These are phyloP conservation scores for Aspergillus tanneri DNA, from an alignment of 2,329 filamentous ascomycete genomes.

Conservation along the genomic window DNA sequence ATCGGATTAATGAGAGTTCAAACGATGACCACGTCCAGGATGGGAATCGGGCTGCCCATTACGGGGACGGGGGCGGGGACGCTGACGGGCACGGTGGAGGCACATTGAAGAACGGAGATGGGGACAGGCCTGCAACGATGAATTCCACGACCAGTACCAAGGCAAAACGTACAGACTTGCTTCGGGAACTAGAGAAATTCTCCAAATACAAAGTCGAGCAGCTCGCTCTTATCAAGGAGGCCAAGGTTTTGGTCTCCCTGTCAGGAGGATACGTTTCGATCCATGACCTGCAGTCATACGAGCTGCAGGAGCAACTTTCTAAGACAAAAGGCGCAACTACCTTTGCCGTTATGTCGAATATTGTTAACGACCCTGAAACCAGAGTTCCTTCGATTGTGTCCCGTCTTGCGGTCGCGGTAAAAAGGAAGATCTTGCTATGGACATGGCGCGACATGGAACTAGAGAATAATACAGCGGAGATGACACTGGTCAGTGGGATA, in stretches of 20 bases:
- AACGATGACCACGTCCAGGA: too few species aligned
- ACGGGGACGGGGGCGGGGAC: slow-evolving; percentile 10
- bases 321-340: slow-evolving; percentile 84
- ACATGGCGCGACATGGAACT: slow-evolving; percentile 96
- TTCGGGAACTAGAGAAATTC: slow-evolving; percentile 93
- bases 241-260: slow-evolving; percentile 83
- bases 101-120: slow-evolving; percentile 15
- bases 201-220: slow-evolving; percentile 87
- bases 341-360: slow-evolving; percentile 93
- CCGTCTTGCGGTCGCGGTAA: slow-evolving; percentile 85
- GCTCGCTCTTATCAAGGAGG: slow-evolving; percentile 92
- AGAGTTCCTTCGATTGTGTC: slow-evolving; percentile 92
- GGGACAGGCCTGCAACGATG: slow-evolving; percentile 8
- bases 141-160: slow-evolving; percentile 18
- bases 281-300: slow-evolving; percentile 83
- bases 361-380: slow-evolving; percentile 82
- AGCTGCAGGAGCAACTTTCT: slow-evolving; percentile 73
- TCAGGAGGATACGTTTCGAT: slow-evolving; percentile 88
- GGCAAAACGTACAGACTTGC: slow-evolving; percentile 69
- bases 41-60: slow-evolving; percentile 24
- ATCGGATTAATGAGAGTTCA: slow-evolving; percentile 79
- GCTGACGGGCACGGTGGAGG: slow-evolving; percentile 16
- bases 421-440: slow-evolving; percentile 86
- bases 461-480: slow-evolving; percentile 67
- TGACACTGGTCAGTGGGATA: slow-evolving; percentile 77